Conservation (phyloP, 495 filamentous ascomycete species). For the Staphylotrichum longicolle region DNA sequence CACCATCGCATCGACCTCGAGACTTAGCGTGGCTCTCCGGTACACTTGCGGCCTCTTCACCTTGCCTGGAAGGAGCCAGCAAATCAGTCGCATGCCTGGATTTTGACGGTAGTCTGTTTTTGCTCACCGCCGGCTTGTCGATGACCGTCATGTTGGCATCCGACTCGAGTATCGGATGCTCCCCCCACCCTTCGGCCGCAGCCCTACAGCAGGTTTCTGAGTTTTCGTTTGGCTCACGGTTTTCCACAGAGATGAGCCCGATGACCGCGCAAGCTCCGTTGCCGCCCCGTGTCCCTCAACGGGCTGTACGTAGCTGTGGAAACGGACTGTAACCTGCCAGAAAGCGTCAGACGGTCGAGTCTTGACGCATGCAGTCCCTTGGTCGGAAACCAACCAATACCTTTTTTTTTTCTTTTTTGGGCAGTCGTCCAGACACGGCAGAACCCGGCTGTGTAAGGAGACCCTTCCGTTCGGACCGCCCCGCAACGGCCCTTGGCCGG, state of each 20-base stretch:
- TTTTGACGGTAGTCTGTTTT: background rate
- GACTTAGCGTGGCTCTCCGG: background rate
- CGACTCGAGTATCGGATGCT: constrained; percentile 5
- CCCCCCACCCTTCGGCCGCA: constrained; percentile 7
- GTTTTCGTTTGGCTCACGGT: background rate
- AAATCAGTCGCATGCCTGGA: constrained; percentile 11
- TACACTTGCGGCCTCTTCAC: constrained; percentile 9
- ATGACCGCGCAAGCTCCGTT: background rate
- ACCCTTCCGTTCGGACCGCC: constrained; percentile 22
- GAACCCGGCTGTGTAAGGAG: constrained; percentile 12
- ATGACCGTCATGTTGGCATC: constrained; percentile 1
- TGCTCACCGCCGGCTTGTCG: constrained; percentile 18
- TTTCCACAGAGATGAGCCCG: background rate
- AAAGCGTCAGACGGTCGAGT: background rate
- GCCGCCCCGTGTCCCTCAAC: background rate
- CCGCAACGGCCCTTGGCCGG: constrained; percentile 10
- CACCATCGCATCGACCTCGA: constrained; percentile 23
- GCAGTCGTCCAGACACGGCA: background rate
- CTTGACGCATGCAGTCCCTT: background rate
- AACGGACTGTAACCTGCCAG: constrained; percentile 8
- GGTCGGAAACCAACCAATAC: constrained; percentile 1
- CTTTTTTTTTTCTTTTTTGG: background rate
- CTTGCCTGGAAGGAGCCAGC: constrained; percentile 19
- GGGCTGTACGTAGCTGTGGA: background rate
- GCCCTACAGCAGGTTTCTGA: background rate